Conservation (phyloP, 163 green algal genomes). For the Scenedesmus sp. region DNA sequence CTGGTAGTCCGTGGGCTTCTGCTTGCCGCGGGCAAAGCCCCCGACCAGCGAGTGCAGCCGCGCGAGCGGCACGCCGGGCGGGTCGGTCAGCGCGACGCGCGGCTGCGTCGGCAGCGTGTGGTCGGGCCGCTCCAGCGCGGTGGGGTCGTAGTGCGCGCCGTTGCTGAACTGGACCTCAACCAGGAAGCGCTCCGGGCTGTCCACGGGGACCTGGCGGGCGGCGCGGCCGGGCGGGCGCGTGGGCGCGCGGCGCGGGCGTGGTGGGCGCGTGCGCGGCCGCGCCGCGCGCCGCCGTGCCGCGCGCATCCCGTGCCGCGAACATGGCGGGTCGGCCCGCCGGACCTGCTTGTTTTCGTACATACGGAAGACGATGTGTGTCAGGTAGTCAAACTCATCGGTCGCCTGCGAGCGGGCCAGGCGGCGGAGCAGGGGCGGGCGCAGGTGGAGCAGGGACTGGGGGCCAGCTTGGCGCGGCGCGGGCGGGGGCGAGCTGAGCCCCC, state of each 20-base stretch:
- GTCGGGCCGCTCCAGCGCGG: neutral
- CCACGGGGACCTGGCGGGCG: constrained; percentile 56
- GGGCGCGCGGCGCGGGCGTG: too few relatives aligned
- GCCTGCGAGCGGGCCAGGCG: too few relatives aligned
- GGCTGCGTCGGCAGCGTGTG: constrained; percentile 36
- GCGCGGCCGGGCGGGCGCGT: neutral
- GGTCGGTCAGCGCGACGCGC: constrained; percentile 11
- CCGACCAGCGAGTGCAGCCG: constrained; percentile 13
- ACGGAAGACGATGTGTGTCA: constrained; percentile 94
- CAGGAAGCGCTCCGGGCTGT: constrained; percentile 76
- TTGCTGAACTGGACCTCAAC: constrained; percentile 88
- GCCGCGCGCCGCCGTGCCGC: neutral
- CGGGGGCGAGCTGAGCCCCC: too few relatives aligned
- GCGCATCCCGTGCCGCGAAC: too few relatives aligned
- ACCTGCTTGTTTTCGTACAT: constrained; percentile 93
- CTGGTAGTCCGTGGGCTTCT: constrained; percentile 31
- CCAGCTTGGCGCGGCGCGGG: too few relatives aligned
- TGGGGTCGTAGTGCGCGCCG: constrained; percentile 61
- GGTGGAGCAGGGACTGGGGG: too few relatives aligned
- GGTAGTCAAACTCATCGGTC: constrained; percentile 90
- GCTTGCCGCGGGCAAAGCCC: constrained; percentile 24
- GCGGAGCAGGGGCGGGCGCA: too few relatives aligned
- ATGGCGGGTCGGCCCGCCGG: too few relatives aligned
- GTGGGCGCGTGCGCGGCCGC: neutral
- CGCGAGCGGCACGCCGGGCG: constrained; percentile 27